phyloP scores from a whole-genome alignment of 2,329 filamentous ascomycete species.

The Colletotrichum sp. region DNA sequence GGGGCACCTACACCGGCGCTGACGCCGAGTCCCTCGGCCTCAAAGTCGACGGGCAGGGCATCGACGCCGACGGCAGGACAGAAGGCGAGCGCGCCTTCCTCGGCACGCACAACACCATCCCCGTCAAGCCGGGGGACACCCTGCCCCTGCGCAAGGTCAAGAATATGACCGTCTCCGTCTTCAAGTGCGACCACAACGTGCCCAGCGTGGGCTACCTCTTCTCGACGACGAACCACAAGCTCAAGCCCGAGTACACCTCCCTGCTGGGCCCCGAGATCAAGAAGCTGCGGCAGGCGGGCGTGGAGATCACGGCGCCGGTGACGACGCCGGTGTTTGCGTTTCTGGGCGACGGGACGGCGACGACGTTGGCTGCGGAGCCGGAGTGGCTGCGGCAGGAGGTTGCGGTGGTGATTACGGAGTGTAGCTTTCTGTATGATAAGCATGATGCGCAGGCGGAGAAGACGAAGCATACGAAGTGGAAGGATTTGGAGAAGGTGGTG shows the following conservation, averaged over 20 bases:
- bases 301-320: slow-evolving; percentile 43
- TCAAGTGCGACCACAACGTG: slow-evolving; percentile 51
- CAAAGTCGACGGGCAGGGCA: slow-evolving; percentile 18
- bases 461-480: slow-evolving; percentile 54
- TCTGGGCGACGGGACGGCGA: slow-evolving; percentile 50
- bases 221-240: slow-evolving; percentile 38
- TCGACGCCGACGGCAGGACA: slow-evolving; percentile 21
- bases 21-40: slow-evolving; percentile 25
- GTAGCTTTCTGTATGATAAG: slow-evolving; percentile 49
- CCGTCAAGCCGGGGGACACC: slow-evolving; percentile 37
- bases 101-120: slow-evolving; percentile 44
- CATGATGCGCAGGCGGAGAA: slow-evolving; percentile 47
- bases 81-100: slow-evolving; percentile 29
- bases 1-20: slow-evolving; percentile 36
- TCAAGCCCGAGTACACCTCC: slow-evolving; percentile 40
- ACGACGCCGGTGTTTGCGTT: slow-evolving; percentile 50
- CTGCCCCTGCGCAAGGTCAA: slow-evolving; percentile 39
- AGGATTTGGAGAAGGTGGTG: slow-evolving; percentile 48
- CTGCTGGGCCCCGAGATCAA: slow-evolving; percentile 41
- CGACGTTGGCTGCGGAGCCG: slow-evolving; percentile 41
- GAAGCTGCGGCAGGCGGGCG: slow-evolving; percentile 39
- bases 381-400: slow-evolving; percentile 43
- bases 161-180: slow-evolving; percentile 44
- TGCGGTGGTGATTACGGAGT: slow-evolving; percentile 53
- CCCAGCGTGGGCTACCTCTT: slow-evolving; percentile 55